Conservation (phyloP, 2,329 filamentous ascomycete species). For the Simplicillium sp. region DNA sequence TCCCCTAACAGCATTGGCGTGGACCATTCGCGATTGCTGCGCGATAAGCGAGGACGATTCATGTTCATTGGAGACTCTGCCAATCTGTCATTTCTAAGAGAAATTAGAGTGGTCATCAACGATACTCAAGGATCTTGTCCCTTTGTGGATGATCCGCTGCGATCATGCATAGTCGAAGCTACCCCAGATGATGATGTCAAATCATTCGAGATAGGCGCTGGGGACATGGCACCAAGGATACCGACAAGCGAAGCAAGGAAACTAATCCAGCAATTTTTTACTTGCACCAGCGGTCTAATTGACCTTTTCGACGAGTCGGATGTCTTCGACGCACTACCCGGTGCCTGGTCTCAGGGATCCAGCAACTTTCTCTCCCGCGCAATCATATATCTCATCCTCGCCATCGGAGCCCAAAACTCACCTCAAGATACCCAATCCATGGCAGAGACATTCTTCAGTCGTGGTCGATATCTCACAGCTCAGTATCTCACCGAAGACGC, state of each 20-base stretch:
- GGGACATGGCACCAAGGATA: slow-evolving; percentile 1
- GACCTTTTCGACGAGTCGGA: not conserved
- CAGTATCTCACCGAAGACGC: slow-evolving; percentile 15
- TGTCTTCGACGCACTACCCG: not conserved
- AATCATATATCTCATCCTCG: slow-evolving; percentile 11
- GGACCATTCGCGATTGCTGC: slow-evolving; percentile 6
- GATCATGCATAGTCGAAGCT: slow-evolving; percentile 16
- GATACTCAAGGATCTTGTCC: slow-evolving; percentile 13
- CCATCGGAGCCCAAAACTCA: slow-evolving; percentile 15
- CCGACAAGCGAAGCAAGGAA: slow-evolving; percentile 2
- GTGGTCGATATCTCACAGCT: slow-evolving; percentile 16
- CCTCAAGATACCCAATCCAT: slow-evolving; percentile 14
- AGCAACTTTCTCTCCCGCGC: not conserved
- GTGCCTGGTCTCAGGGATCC: not conserved
- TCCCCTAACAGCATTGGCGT: not conserved
- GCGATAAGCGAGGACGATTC: slow-evolving; percentile 6
- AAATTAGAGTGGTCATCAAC: slow-evolving; percentile 14
- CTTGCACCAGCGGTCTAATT: not conserved
- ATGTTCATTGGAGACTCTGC: slow-evolving; percentile 12
- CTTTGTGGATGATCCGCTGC: slow-evolving; percentile 18
- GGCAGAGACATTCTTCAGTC: slow-evolving; percentile 16
- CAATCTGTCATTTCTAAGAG: slow-evolving; percentile 15
- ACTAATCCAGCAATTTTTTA: slow-evolving; percentile 3
- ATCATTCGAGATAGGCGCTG: slow-evolving; percentile 6
- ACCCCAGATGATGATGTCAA: slow-evolving; percentile 11